Conservation (phyloP, 2,329 filamentous ascomycete genomes). For the Trichoderma endophyticum region DNA sequence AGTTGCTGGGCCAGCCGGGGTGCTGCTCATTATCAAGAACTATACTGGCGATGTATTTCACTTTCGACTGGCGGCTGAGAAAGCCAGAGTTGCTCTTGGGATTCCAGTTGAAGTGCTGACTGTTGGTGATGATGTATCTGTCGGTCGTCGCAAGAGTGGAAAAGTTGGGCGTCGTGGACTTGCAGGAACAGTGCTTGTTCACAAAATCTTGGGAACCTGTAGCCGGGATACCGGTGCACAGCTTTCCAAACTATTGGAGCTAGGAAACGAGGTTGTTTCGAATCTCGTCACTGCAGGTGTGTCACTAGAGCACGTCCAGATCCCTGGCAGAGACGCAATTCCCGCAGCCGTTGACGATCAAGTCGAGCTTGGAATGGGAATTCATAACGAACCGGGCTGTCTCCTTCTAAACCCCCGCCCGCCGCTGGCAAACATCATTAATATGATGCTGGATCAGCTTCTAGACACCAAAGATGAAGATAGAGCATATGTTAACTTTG, state of each 20-base stretch:
- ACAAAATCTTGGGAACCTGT: not conserved
- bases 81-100: not conserved
- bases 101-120: not conserved
- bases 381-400: not conserved
- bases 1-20: not conserved
- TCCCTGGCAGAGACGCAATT: not conserved
- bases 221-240: not conserved
- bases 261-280: not conserved
- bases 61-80: not conserved
- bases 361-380: not conserved
- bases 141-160: conserved; percentile 1
- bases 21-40: not conserved
- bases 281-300: not conserved
- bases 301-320: not conserved
- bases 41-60: not conserved
- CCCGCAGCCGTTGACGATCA: not conserved
- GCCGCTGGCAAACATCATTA: not conserved
- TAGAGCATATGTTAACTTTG: not conserved
- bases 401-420: not conserved
- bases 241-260: not conserved
- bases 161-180: not conserved
- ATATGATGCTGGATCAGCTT: not conserved
- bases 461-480: not conserved
- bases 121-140: not conserved
- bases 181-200: not conserved